Evolutionary conservation across 176 grass and related monocot species (phyloP), one percentile per base, ranked within the genome.

Genomic region (Carex pumila): DNA sequence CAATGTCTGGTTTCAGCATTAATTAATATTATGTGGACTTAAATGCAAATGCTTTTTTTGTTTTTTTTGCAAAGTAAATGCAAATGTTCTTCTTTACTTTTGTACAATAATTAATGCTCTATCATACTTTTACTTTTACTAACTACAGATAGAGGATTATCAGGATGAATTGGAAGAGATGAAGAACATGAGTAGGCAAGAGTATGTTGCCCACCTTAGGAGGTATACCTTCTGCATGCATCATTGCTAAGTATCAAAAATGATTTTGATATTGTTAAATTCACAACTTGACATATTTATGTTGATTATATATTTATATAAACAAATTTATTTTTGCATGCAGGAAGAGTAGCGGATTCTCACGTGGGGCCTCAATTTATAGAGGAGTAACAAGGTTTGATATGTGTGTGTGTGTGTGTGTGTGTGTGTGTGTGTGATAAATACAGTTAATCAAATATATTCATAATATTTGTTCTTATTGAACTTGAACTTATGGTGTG

Each of bases 301-400:
- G 14, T 63, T 64, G 49, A 18, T 64, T 62, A 15, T 13, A 12
- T 15, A 31, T 57, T 54, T 55, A 10, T 11, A 2, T 17, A 17
- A 45, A 32, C 55, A 37, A 8, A 29, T 2, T 21, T 34, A 14
- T 34, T 13, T 83, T 11, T 31, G 31, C 50, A 34, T 84, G 79
- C 92, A 98, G 97, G 85, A 99, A 96, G 87, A 99, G 97, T 80
- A 99, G 97, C 68, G 97, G 97, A 0, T 99, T 99, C 86, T 99
- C 97, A 6, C 88, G 97, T 15, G 97, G 97, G 13, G 97, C 97
- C 18, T 99, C 97, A 0, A 96, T 96, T 84, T 99, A 99, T 87
- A 81, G 97, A 6, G 97, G 97, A 62, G 97, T 99, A n/a, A 99
- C 97, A 82, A 97, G 94, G 94, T 93, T 17, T 71, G 2, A n/a